A percentile compares a stretch with the other conserved stretches of the same genome.
phyloP scores from a whole-genome alignment of 2,329 filamentous ascomycete genomes.

The Polychaeton citri region DNA sequence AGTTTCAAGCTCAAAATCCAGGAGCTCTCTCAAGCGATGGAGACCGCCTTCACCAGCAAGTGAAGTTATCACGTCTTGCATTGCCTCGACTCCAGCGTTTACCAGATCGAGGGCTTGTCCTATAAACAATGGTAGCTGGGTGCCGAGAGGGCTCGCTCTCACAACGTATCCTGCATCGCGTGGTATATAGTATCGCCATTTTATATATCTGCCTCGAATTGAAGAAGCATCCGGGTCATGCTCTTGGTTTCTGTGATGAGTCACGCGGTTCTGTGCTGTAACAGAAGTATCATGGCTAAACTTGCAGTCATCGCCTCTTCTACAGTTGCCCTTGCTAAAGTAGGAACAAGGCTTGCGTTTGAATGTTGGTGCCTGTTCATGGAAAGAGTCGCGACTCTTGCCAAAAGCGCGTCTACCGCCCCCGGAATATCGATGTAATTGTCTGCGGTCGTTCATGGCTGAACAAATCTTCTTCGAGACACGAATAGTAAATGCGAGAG shows the following conservation, averaged over 20 bases:
- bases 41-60: conserved; percentile 12
- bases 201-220: neutral
- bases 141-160: conserved; percentile 3
- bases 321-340: conserved; percentile 4
- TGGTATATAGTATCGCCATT: conserved; percentile 9
- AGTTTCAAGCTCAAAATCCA: conserved; percentile 2
- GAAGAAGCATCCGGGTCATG: neutral
- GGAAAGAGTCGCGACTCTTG: no score
- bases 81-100: conserved; percentile 3
- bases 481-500: no score
- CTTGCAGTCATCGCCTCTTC: conserved; percentile 4
- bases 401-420: no score
- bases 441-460: no score
- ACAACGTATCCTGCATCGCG: neutral
- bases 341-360: conserved; percentile 3
- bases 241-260: neutral
- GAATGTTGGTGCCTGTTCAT: no score
- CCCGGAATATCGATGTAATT: no score
- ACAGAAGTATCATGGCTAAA: conserved; percentile 7
- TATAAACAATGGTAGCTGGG: conserved; percentile 8
- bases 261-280: neutral
- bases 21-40: conserved; percentile 9
- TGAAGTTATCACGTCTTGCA: conserved; percentile 12
- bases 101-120: conserved; percentile 9
- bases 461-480: no score